Evolutionary conservation across 139 green algal genomes (phyloP), one percentile per base, ranked within the genome.

Genomic region (Pycnococcus provasolii): DNA sequence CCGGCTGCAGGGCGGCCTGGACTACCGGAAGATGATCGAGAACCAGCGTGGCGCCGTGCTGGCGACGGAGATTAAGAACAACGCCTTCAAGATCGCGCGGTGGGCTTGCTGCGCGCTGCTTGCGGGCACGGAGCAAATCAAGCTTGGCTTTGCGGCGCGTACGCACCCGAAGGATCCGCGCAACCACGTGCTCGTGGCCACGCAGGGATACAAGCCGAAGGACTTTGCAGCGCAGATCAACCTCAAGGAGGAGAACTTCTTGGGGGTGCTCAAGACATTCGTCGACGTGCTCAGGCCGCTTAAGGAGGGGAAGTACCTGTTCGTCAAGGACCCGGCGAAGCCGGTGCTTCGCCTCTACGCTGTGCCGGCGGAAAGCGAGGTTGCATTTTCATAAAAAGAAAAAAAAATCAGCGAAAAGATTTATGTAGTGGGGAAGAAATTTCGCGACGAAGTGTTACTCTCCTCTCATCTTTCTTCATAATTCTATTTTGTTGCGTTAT

Each of bases 21-120:
- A 97, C 83, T 99, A 90, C 89, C 79, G 94, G 41, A 83, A 89
- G 77, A 94, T 94, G 77, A 73, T 99, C 43, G 93, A 98, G 76
- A 92, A 79, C 55, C 93, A 99, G 77, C 81, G 90, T 55, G 93
- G 93, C 58, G 93, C 93, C 1, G 88, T 96, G 66, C 65, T 72
- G 59, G 91, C 92, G 5, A 96, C 90, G 4, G 93, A 99, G 79
- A 73, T 95, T 52, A 93, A 94, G 84, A 97, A 98, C 89, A 98
- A 98, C 75, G 85, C 87, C 64, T 89, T 89, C 82, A 98, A 98
- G 82, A 79, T 99, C 50, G 91, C 93, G 50, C 90, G 89, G 78
- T 99, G 93, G 93, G 96, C 91, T 2, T 84, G 84, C 4, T 78
- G 84, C n/a, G 93, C 93, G 7, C 75, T 97, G 55, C 68, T 98